These are phyloP conservation scores for Dactylonectria macrodidyma DNA, from an alignment of 2,329 filamentous ascomycete species.

Conservation along the genomic window DNA sequence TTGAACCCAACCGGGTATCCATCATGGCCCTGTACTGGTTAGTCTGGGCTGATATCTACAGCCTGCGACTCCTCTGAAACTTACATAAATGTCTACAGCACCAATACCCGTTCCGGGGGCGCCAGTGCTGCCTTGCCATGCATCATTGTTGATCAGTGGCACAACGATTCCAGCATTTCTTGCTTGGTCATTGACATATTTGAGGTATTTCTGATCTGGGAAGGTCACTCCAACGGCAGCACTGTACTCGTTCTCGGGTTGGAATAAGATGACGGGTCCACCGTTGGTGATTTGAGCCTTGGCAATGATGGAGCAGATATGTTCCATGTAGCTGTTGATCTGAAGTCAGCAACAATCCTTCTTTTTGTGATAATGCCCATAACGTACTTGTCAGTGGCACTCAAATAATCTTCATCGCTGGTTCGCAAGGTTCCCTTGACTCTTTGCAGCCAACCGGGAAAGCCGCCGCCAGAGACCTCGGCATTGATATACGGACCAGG, in stretches of 20 bases:
- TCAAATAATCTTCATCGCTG: conserved; percentile 71
- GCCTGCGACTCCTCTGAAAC: neutral
- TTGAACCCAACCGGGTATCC: conserved; percentile 74
- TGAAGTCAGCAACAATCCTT: neutral
- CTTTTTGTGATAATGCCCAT: rapidly evolving
- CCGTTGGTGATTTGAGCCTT: conserved; percentile 86
- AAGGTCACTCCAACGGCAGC: conserved; percentile 66
- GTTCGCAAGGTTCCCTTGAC: conserved; percentile 77
- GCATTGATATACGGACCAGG: conserved; percentile 86
- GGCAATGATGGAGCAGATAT: conserved; percentile 77
- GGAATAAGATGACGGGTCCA: conserved; percentile 83
- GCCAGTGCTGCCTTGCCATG: conserved; percentile 71
- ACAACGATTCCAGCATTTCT: conserved; percentile 79
- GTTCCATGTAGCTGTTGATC: conserved; percentile 60
- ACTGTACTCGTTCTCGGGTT: conserved; percentile 88
- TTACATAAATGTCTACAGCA: conserved; percentile 70
- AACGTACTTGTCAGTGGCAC: conserved; percentile 75
- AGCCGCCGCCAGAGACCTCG: conserved; percentile 82
- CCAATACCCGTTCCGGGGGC: conserved; percentile 73
- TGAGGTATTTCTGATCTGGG: conserved; percentile 78
- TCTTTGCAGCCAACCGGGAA: conserved; percentile 84
- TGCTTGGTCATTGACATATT: conserved; percentile 78
- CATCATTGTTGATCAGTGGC: conserved; percentile 84
- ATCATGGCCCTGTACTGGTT: conserved; percentile 66
- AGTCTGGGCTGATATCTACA: rapidly evolving